Evolutionary conservation across 2,329 filamentous ascomycete species (phyloP).

Genomic region (Lachnellula suecica): DNA sequence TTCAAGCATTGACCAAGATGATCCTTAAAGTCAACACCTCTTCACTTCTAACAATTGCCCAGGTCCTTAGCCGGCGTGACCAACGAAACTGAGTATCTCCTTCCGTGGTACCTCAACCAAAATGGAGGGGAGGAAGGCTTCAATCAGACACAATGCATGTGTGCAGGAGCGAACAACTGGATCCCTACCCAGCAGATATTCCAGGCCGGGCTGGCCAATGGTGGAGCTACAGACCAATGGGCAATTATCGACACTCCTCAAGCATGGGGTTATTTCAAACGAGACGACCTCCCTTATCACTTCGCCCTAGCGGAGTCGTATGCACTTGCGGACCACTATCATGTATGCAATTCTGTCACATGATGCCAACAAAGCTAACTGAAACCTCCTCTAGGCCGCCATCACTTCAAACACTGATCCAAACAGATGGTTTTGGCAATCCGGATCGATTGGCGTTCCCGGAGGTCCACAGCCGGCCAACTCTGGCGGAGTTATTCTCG

Average conservation of each 20-base stretch:
- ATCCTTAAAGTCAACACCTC: neutral
- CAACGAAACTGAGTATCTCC: constrained; percentile 40
- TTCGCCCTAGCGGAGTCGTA: constrained; percentile 52
- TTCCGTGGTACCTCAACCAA: constrained; percentile 54
- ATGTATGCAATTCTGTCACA: constrained; percentile 26
- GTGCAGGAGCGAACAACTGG: constrained; percentile 50
- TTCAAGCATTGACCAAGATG: neutral
- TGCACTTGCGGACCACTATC: constrained; percentile 54
- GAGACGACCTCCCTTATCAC: constrained; percentile 49
- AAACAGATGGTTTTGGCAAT: constrained; percentile 42
- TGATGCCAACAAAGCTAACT: neutral
- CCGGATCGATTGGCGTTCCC: constrained; percentile 42
- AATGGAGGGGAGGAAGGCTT: constrained; percentile 45
- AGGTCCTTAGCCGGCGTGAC: constrained; percentile 22
- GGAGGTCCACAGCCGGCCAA: constrained; percentile 36
- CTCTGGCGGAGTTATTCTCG: constrained; percentile 39
- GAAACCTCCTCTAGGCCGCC: constrained; percentile 33
- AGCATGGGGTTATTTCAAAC: constrained; percentile 50
- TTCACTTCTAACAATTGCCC: neutral
- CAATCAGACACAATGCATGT: constrained; percentile 49
- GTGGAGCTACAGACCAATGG: constrained; percentile 51
- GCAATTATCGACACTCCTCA: constrained; percentile 50
- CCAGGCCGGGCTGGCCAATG: constrained; percentile 49
- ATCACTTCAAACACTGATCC: constrained; percentile 43
- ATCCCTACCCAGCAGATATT: constrained; percentile 47